phyloP scores from a whole-genome alignment of 1,284 basidiomycete species.

The Cryptococcus sp. region DNA sequence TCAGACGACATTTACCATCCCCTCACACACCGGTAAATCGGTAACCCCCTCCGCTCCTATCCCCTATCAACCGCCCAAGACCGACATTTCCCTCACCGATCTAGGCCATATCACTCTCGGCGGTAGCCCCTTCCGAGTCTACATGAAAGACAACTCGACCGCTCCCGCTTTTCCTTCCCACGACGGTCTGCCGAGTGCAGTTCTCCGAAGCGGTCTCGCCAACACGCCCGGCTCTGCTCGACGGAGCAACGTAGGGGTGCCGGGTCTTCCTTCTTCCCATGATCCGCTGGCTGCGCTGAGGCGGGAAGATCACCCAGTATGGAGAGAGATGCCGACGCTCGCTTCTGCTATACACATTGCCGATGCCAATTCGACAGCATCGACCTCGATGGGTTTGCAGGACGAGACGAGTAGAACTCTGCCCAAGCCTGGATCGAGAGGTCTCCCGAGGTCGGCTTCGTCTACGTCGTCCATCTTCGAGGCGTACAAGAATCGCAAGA shows the following conservation, averaged over 20 bases:
- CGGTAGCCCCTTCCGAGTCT: conserved; percentile 1
- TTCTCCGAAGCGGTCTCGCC: too few relatives aligned
- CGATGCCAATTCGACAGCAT: background rate
- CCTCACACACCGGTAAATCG: background rate
- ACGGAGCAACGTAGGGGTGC: too few relatives aligned
- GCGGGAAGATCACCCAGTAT: background rate
- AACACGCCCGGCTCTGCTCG: too few relatives aligned
- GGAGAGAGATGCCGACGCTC: conserved; percentile 13
- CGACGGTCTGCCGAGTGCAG: background rate
- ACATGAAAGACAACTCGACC: background rate
- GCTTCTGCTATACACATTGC: conserved; percentile 18
- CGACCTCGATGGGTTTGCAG: too few relatives aligned
- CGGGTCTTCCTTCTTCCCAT: too few relatives aligned
- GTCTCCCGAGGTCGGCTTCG: background rate
- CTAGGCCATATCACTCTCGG: background rate
- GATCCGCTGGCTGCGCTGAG: too few relatives aligned
- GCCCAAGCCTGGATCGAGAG: too few relatives aligned
- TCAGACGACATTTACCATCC: background rate
- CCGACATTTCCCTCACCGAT: background rate
- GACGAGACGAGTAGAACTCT: too few relatives aligned
- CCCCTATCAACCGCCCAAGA: background rate
- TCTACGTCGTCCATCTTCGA: conserved; percentile 1
- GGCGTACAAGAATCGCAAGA: background rate
- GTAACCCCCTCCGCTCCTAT: conserved; percentile 2
- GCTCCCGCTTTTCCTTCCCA: background rate